Evolutionary conservation across 1,284 basidiomycete genomes (phyloP).

Genomic region (Retiboletus flavoniger): DNA sequence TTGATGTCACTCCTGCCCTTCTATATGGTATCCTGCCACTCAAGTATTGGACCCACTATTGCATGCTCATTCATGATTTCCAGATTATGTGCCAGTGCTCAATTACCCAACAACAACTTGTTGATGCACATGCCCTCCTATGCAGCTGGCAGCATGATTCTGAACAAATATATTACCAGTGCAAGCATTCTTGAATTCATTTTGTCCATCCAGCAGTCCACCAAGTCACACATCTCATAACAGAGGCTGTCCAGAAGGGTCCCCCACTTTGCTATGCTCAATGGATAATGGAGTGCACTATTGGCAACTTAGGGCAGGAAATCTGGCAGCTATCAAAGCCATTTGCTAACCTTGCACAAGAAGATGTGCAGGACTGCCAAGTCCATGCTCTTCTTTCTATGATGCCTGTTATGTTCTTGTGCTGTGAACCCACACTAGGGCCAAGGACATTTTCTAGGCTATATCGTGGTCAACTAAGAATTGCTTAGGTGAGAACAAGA

Average conservation of each 20-base stretch:
- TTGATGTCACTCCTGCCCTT: not conserved
- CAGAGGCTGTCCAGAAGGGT: not conserved
- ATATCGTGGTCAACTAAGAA: too few species aligned
- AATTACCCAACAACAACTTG: not conserved
- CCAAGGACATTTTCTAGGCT: too few species aligned
- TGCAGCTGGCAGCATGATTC: not conserved
- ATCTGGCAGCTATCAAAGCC: not conserved
- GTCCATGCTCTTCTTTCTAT: too few species aligned
- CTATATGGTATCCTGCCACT: not conserved
- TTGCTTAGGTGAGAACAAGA: too few species aligned
- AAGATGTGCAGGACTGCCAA: not conserved
- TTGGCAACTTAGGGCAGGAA: not conserved
- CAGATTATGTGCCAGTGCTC: not conserved
- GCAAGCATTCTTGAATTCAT: not conserved
- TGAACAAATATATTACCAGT: not conserved
- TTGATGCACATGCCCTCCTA: not conserved
- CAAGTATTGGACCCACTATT: slow-evolving; percentile 3
- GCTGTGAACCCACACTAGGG: too few species aligned
- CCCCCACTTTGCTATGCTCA: not conserved
- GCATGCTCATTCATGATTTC: slow-evolving; percentile 4
- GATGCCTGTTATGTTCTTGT: too few species aligned
- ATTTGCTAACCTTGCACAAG: not conserved
- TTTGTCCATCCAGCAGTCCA: slow-evolving; percentile 1
- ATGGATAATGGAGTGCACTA: slow-evolving; percentile 1
- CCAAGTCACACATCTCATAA: not conserved